Evolutionary conservation across 148 eudicot genomes (phyloP).

Genomic region (Camellia japonica): DNA sequence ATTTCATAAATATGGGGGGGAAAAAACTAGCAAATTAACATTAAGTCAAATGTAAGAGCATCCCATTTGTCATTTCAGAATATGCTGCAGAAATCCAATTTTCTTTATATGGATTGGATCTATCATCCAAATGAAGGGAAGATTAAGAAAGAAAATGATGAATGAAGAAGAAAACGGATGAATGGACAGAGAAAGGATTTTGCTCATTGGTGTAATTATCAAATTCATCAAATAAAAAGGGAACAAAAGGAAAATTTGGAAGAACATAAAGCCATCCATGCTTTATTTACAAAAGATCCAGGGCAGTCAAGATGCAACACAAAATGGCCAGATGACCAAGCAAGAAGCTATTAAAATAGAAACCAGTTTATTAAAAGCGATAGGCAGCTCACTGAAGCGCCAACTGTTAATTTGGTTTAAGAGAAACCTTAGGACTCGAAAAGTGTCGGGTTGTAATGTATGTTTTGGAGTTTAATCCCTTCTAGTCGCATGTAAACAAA

Average conservation of each 20-base stretch:
- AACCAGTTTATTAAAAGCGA: background rate
- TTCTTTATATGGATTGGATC: too few relatives aligned
- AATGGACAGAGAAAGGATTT: background rate
- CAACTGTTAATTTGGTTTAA: too few relatives aligned
- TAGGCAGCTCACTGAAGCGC: too few relatives aligned
- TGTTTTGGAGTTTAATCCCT: too few relatives aligned
- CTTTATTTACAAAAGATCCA: background rate
- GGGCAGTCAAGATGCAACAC: constrained; percentile 6
- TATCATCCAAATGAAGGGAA: too few relatives aligned
- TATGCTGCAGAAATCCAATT: too few relatives aligned
- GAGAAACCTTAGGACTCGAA: too few relatives aligned
- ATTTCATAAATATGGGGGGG: background rate
- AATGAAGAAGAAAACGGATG: too few relatives aligned
- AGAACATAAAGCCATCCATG: background rate
- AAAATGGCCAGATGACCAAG: background rate
- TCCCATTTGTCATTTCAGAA: too few relatives aligned
- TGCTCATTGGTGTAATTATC: background rate
- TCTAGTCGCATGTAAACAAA: too few relatives aligned
- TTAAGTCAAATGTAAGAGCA: background rate
- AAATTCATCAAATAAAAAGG: constrained; percentile 3
- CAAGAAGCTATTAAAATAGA: background rate
- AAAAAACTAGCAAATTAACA: background rate
- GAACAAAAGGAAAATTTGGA: background rate
- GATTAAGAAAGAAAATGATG: too few relatives aligned
- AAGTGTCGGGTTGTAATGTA: too few relatives aligned